A percentile compares a stretch with the other conserved stretches of the same genome.
These are phyloP conservation scores for Beauveria rudraprayagi DNA, from an alignment of 2,329 filamentous ascomycete genomes.

Conservation along the genomic window DNA sequence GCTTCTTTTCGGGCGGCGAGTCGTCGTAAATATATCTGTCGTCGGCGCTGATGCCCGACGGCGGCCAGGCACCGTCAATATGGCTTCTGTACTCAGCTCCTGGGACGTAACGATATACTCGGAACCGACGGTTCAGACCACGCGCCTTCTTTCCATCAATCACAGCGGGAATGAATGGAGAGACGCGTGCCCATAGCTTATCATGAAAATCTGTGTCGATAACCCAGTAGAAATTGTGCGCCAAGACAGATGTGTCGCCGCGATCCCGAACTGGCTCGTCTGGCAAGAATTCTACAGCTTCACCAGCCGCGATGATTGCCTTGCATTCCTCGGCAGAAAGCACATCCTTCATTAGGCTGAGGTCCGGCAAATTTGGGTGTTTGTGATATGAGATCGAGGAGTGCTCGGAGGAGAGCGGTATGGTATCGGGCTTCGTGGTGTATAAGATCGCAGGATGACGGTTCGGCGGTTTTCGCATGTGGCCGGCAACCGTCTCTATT, in stretches of 20 bases:
- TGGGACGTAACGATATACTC: slow-evolving; percentile 65
- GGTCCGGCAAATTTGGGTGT: slow-evolving; percentile 55
- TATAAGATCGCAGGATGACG: slow-evolving; percentile 59
- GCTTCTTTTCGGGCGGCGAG: slow-evolving; percentile 49
- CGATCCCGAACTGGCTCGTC: slow-evolving; percentile 61
- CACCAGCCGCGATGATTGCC: slow-evolving; percentile 58
- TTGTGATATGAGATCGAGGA: slow-evolving; percentile 45
- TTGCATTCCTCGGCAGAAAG: slow-evolving; percentile 55
- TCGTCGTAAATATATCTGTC: slow-evolving; percentile 59
- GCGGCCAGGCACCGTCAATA: slow-evolving; percentile 66
- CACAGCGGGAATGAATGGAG: slow-evolving; percentile 45
- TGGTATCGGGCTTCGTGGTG: slow-evolving; percentile 48
- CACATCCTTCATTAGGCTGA: slow-evolving; percentile 52
- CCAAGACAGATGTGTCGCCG: slow-evolving; percentile 55
- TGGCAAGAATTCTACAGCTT: slow-evolving; percentile 57
- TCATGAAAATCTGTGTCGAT: slow-evolving; percentile 56
- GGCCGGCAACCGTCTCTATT: slow-evolving; percentile 53
- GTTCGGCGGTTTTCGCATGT: slow-evolving; percentile 58
- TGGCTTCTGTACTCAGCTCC: slow-evolving; percentile 65
- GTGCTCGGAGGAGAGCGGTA: slow-evolving; percentile 38
- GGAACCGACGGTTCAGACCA: slow-evolving; percentile 61
- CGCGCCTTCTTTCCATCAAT: slow-evolving; percentile 50
- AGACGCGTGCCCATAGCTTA: slow-evolving; percentile 53
- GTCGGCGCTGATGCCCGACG: slow-evolving; percentile 51
- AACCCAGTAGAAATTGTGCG: slow-evolving; percentile 70